Conservation (phyloP, 805 yeast genomes). For the Clavispora carvajalis region DNA sequence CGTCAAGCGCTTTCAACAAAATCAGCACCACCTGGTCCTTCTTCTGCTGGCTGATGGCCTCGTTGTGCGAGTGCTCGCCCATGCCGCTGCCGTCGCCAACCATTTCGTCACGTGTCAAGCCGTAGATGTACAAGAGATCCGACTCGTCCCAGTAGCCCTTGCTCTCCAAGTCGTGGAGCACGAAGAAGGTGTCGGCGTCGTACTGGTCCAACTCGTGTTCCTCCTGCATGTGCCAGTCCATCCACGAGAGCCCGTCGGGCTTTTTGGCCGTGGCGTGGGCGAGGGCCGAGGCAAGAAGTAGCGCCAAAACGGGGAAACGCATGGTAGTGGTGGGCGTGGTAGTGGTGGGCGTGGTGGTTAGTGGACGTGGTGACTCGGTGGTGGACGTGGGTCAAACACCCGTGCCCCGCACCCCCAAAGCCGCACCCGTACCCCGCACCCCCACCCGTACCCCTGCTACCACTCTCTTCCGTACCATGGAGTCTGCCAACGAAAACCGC, state of each 20-base stretch:
- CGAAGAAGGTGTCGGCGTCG: slow-evolving; percentile 73
- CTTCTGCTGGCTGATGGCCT: slow-evolving; percentile 45
- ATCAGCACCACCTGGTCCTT: slow-evolving; percentile 50
- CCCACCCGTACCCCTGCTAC: neutral
- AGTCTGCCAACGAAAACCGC: slow-evolving; percentile 5
- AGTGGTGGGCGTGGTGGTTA: no score
- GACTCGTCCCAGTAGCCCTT: slow-evolving; percentile 49
- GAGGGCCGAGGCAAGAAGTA: neutral
- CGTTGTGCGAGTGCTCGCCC: slow-evolving; percentile 66
- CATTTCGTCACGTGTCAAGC: slow-evolving; percentile 62
- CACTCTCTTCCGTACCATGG: neutral
- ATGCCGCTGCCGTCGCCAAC: slow-evolving; percentile 89
- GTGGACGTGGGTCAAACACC: neutral
- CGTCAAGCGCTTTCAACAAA: slow-evolving; percentile 59
- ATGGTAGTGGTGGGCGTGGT: no score
- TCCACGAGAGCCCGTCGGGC: slow-evolving; percentile 55
- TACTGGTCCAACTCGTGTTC: slow-evolving; percentile 78
- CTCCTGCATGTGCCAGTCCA: slow-evolving; percentile 82
- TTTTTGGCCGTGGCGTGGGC: slow-evolving; percentile 1
- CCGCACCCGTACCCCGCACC: neutral
- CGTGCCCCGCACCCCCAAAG: neutral
- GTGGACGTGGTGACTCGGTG: no score
- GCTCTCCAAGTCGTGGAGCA: slow-evolving; percentile 65
- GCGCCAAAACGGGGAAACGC: neutral
- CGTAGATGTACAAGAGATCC: slow-evolving; percentile 80